A percentile compares a stretch with the other conserved stretches of the same genome.
These are phyloP conservation scores for Mycena alexandri DNA, from an alignment of 768 basidiomycete species.

Conservation along the genomic window DNA sequence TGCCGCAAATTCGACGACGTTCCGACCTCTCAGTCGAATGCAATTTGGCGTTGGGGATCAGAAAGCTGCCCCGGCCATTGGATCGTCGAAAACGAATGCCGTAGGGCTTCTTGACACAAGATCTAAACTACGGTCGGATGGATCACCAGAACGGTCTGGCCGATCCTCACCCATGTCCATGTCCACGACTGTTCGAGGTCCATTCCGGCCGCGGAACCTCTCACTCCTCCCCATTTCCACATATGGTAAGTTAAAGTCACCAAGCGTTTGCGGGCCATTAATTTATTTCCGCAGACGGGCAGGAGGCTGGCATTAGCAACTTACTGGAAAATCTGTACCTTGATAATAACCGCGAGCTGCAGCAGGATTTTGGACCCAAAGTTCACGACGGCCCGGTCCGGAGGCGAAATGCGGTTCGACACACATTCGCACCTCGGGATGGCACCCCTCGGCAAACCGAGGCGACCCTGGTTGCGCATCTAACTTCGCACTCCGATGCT, in stretches of 20 bases:
- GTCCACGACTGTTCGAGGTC: conserved; percentile 65
- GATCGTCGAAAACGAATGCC: conserved; percentile 86
- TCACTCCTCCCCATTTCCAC: conserved; percentile 75
- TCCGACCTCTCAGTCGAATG: conserved; percentile 69
- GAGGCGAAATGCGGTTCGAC: conserved; percentile 78
- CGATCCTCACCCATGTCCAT: conserved; percentile 81
- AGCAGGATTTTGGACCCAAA: conserved; percentile 92
- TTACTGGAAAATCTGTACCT: conserved; percentile 91
- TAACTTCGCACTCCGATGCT: conserved; percentile 84
- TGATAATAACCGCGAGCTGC: conserved; percentile 87
- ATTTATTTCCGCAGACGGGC: conserved; percentile 70
- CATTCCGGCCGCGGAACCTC: conserved; percentile 60
- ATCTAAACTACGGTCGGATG: conserved; percentile 72
- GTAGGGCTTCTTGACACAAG: conserved; percentile 86
- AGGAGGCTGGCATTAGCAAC: conserved; percentile 90
- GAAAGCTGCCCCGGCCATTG: conserved; percentile 92
- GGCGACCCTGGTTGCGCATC: conserved; percentile 85
- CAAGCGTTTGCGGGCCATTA: neutral
- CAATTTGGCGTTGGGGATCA: conserved; percentile 82
- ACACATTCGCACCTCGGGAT: conserved; percentile 77
- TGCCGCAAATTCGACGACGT: conserved; percentile 72
- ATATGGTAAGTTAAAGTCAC: conserved; percentile 65
- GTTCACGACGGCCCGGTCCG: conserved; percentile 86
- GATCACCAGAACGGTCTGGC: conserved; percentile 80
- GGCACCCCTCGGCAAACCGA: conserved; percentile 72